These are phyloP conservation scores for Tolypocladium pustulatum DNA, from an alignment of 2,329 filamentous ascomycete species.

Conservation along the genomic window DNA sequence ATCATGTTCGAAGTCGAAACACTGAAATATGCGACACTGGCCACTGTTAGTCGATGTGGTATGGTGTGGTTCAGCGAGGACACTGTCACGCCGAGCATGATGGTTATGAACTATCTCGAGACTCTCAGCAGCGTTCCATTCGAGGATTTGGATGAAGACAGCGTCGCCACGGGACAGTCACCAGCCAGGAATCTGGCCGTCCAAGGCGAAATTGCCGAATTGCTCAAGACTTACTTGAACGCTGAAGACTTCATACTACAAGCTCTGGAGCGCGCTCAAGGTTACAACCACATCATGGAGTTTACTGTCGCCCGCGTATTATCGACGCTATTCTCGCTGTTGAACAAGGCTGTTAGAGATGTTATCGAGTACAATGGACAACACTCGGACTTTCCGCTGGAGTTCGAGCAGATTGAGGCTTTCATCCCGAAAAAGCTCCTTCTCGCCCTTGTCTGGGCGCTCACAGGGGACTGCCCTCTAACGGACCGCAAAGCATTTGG, in stretches of 20 bases:
- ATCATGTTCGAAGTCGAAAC: constrained; percentile 99
- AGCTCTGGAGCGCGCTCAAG: constrained; percentile 63
- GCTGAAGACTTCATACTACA: constrained; percentile 73
- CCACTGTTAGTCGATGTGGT: constrained; percentile 98
- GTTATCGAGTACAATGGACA: constrained; percentile 94
- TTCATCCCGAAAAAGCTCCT: constrained; percentile 92
- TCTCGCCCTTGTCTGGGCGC: constrained; percentile 85
- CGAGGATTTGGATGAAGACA: constrained; percentile 92
- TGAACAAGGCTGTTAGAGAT: constrained; percentile 88
- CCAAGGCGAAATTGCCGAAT: constrained; percentile 69
- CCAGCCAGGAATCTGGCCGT: constrained; percentile 69
- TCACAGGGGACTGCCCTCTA: constrained; percentile 90
- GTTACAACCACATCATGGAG: constrained; percentile 95
- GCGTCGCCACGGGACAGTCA: constrained; percentile 62
- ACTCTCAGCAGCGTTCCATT: constrained; percentile 74
- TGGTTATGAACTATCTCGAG: constrained; percentile 85
- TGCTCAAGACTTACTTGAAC: constrained; percentile 65
- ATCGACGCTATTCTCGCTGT: constrained; percentile 84
- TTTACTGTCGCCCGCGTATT: constrained; percentile 86
- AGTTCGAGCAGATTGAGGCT: constrained; percentile 77
- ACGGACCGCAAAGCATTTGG: constrained; percentile 81
- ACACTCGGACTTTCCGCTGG: constrained; percentile 87
- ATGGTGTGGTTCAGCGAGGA: constrained; percentile 99
- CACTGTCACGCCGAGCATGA: constrained; percentile 85
- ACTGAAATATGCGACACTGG: constrained; percentile 91